Base-by-base conservation (phyloP, 768 basidiomycete genomes). In the Tricholoma sp. region DNA sequence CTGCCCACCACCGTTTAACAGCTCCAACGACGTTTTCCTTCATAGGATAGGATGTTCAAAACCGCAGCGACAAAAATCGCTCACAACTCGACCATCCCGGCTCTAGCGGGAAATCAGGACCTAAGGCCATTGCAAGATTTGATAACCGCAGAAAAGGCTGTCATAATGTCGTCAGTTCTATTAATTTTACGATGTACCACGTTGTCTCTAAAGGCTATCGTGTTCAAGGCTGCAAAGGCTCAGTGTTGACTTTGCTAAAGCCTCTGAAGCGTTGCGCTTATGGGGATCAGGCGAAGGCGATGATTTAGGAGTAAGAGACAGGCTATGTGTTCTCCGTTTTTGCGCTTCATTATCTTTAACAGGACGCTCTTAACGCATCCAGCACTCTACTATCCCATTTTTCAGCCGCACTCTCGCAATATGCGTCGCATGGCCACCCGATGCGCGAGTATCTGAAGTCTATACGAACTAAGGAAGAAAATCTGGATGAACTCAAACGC, bases 251-350 rank as follows among this genome's bases (percentile, higher is more conserved):
- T 75, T 86, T 50, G 70, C 72, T 3, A 89, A 86, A 62, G 83
- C 91, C 6, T 79, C 85, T 2, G 91, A 93, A 61, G 82, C 88
- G 0, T 68, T 94, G 52, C 77, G 83, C 50, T 65, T 71, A 50
- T 93, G 90, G 89, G 91, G 88, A 3, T 69, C 75, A 31, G 86
- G 87, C 20, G 91, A 93, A 68, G 91, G 91, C 6, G 91, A 93
- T 24, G 91, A 93, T 68, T 79, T 94, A 24, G 82, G 78, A 50
- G 91, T 91, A 66, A 61, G 84, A 72, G 24, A 15, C 36, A 24
- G 51, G 66, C 39, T 41, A 59, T 49, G 50, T 3, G 6, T 36
- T 50, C 24, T 50, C 36, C 29, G 49, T 51, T 58, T 36, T 42
- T 37, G 8, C 37, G 28, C 15, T 45, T 50, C 41, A 42, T 57